Evolutionary conservation across 2,329 filamentous ascomycete species (phyloP).

Genomic region (Ploettnerulaceae sp.): DNA sequence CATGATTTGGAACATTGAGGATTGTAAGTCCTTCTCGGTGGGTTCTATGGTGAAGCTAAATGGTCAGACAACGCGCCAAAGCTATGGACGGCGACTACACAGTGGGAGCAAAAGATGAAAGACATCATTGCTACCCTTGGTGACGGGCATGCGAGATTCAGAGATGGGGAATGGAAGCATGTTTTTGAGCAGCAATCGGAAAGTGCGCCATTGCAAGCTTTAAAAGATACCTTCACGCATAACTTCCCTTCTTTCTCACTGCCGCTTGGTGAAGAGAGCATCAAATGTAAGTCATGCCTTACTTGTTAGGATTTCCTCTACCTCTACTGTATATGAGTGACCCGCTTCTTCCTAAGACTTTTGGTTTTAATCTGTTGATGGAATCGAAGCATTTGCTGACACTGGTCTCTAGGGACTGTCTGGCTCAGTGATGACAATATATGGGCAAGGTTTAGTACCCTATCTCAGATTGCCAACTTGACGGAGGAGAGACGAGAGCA

Average conservation of each 20-base stretch:
- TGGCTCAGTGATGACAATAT: constrained; percentile 55
- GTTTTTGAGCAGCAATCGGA: constrained; percentile 58
- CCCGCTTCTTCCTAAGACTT: no score
- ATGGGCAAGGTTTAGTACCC: constrained; percentile 59
- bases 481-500: constrained; percentile 43
- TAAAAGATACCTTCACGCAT: constrained; percentile 40
- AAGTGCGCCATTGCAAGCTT: constrained; percentile 46
- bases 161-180: constrained; percentile 58
- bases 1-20: constrained; percentile 70
- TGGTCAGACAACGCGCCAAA: constrained; percentile 57
- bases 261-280: constrained; percentile 52
- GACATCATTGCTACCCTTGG: constrained; percentile 51
- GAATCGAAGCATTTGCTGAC: no score
- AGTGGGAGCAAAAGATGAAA: constrained; percentile 59
- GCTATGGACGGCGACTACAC: constrained; percentile 48
- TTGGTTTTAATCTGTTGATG: no score
- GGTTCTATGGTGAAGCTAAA: no score
- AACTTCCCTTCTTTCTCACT: constrained; percentile 50
- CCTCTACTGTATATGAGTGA: no score
- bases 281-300: constrained; percentile 38
- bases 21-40: no score
- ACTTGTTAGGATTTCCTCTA: no score
- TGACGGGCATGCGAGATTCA: constrained; percentile 60
- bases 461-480: constrained; percentile 63
- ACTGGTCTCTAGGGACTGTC: constrained; percentile 48